phyloP scores from a whole-genome alignment of 139 green algal genomes.

The Chlorella sp. region DNA sequence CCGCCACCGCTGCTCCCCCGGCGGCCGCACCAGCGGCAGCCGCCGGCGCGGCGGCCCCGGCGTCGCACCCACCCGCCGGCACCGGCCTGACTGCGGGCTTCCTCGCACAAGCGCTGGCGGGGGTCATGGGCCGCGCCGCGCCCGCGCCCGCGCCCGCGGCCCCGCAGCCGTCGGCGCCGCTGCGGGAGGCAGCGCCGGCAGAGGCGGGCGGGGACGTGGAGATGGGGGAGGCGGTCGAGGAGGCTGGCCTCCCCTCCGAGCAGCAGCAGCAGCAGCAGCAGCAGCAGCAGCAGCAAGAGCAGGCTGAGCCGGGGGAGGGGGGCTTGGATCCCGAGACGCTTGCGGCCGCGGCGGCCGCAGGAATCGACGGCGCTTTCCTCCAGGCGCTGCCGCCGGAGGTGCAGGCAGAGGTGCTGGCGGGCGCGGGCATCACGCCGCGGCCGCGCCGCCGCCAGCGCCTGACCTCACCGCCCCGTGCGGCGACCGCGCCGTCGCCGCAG shows the following conservation, averaged over 20 bases:
- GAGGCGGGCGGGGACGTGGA: slow-evolving; percentile 8
- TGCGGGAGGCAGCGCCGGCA: background rate
- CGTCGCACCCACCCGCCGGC: background rate
- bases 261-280: slow-evolving; percentile 18
- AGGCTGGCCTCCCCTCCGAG: background rate
- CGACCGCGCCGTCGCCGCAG: background rate
- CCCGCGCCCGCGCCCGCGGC: slow-evolving; percentile 1
- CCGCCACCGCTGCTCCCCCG: background rate
- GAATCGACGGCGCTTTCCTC: slow-evolving; percentile 81
- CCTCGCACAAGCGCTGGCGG: slow-evolving; percentile 28
- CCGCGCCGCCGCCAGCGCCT: slow-evolving; percentile 13
- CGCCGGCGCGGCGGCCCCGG: background rate
- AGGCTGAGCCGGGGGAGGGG: background rate
- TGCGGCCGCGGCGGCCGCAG: slow-evolving; percentile 34
- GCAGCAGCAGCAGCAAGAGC: background rate
- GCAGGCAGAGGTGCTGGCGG: slow-evolving; percentile 17
- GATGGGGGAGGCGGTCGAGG: background rate
- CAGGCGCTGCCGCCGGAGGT: slow-evolving; percentile 71
- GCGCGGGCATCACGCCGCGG: slow-evolving; percentile 8
- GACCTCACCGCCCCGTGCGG: background rate
- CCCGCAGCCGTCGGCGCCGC: slow-evolving; percentile 2
- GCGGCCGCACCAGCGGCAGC: background rate
- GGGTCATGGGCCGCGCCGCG: slow-evolving; percentile 8
- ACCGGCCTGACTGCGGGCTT: slow-evolving; percentile 20
- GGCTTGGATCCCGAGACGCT: slow-evolving; percentile 27